Conservation (phyloP, 169 alveolate genomes). For the Ichthyophthirius multifiliis region DNA sequence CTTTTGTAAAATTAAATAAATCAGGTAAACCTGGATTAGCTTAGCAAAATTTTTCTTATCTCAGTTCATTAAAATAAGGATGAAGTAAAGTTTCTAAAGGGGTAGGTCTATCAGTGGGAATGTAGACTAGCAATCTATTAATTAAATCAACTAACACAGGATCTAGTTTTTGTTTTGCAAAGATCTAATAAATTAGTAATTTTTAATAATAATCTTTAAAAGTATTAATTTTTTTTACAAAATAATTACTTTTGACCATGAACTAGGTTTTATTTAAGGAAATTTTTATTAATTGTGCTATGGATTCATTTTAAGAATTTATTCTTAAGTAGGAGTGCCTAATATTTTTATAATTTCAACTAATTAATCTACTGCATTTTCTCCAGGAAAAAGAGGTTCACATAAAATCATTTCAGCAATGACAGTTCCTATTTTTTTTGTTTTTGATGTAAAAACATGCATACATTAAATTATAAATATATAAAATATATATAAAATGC, state of each 20-base stretch:
- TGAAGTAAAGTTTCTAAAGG: slow-evolving; percentile 70
- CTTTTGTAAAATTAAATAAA: slow-evolving; percentile 66
- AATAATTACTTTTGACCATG: slow-evolving; percentile 70
- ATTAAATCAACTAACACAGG: slow-evolving; percentile 61
- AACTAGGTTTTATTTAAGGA: slow-evolving; percentile 63
- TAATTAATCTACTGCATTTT: slow-evolving; percentile 63
- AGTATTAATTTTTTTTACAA: not conserved
- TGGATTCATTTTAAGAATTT: slow-evolving; percentile 72
- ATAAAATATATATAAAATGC: not conserved
- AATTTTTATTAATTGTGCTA: slow-evolving; percentile 62
- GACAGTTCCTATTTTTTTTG: slow-evolving; percentile 84
- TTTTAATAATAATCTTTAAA: no score
- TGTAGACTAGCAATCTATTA: slow-evolving; percentile 59
- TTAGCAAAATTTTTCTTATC: slow-evolving; percentile 52
- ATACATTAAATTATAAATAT: not conserved
- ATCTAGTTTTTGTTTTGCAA: slow-evolving; percentile 57
- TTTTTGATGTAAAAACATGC: no score
- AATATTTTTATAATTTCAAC: slow-evolving; percentile 63
- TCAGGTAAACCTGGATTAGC: slow-evolving; percentile 66
- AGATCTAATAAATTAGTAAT: slow-evolving; percentile 7
- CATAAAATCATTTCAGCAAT: slow-evolving; percentile 51
- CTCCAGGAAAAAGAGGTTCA: slow-evolving; percentile 54
- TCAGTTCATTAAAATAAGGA: slow-evolving; percentile 74
- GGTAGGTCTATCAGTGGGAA: slow-evolving; percentile 62
- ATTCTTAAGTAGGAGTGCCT: slow-evolving; percentile 79